These are phyloP conservation scores for Allodekkera sacchari DNA, from an alignment of 805 yeast genomes.

Conservation along the genomic window DNA sequence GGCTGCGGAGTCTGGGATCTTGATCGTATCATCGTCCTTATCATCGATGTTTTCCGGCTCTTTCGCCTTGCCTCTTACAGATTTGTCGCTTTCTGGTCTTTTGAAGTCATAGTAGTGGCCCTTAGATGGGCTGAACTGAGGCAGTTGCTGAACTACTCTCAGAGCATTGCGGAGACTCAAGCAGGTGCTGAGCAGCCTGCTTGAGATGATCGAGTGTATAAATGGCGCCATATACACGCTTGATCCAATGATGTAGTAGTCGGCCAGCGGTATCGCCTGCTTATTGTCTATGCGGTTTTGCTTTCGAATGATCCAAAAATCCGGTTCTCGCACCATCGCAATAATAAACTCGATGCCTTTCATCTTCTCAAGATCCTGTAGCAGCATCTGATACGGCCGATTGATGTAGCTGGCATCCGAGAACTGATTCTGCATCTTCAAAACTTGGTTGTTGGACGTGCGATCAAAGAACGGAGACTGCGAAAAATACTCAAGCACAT, in stretches of 20 bases:
- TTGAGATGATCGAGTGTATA: conserved; percentile 60
- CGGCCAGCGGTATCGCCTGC: conserved; percentile 50
- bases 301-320: conserved; percentile 84
- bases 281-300: conserved; percentile 55
- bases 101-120: conserved; percentile 41
- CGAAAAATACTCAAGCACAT: conserved; percentile 87
- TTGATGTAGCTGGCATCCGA: conserved; percentile 36
- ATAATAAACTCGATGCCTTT: conserved; percentile 81
- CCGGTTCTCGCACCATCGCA: conserved; percentile 74
- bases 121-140: conserved; percentile 50
- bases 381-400: conserved; percentile 22
- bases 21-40: conserved; percentile 3
- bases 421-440: conserved; percentile 92
- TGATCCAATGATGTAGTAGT: conserved; percentile 85
- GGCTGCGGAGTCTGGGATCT: conserved; percentile 16
- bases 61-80: too few species aligned
- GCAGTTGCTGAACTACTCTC: conserved; percentile 35
- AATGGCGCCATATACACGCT: conserved; percentile 88
- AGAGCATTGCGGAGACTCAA: conserved; percentile 38
- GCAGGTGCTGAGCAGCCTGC: conserved; percentile 52
- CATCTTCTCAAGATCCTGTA: conserved; percentile 61
- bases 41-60: not conserved
- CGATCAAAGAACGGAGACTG: conserved; percentile 94
- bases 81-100: not conserved
- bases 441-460: conserved; percentile 86